phyloP scores from a whole-genome alignment of 2,329 filamentous ascomycete genomes.

The Blastomyces emzantsi region DNA sequence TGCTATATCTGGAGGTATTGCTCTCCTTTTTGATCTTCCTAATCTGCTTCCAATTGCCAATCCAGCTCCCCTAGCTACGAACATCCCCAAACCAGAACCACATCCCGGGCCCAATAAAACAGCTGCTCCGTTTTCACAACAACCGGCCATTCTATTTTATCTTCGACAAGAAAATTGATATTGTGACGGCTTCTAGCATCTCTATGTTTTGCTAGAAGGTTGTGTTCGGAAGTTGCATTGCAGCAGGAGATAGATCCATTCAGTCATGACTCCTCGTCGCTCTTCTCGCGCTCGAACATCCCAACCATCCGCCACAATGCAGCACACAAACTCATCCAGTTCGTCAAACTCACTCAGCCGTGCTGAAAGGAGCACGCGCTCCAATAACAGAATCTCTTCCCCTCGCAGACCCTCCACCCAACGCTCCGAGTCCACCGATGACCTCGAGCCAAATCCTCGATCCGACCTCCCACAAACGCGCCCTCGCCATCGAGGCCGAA shows the following conservation, averaged over 20 bases:
- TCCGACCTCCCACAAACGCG: constrained; percentile 62
- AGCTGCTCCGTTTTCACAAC: constrained; percentile 16
- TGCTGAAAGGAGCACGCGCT: constrained; percentile 63
- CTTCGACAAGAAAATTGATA: constrained; percentile 4
- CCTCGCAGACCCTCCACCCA: constrained; percentile 63
- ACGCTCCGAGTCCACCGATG: constrained; percentile 46
- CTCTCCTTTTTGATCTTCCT: constrained; percentile 23
- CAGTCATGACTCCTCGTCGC: constrained; percentile 63
- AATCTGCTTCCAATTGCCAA: constrained; percentile 7
- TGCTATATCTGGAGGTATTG: constrained; percentile 26
- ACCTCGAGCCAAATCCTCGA: constrained; percentile 41
- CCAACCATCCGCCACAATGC: constrained; percentile 61
- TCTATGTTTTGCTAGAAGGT: constrained; percentile 11
- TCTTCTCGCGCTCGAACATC: constrained; percentile 76
- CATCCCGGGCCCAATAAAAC: constrained; percentile 10
- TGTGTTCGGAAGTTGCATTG: constrained; percentile 5
- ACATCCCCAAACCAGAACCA: not conserved
- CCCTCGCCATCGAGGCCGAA: constrained; percentile 61
- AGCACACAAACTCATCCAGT: constrained; percentile 69
- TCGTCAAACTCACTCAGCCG: constrained; percentile 62
- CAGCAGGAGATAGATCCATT: constrained; percentile 9
- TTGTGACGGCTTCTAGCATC: constrained; percentile 10
- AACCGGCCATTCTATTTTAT: constrained; percentile 5
- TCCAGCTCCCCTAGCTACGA: constrained; percentile 17
- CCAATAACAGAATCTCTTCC: constrained; percentile 62